Percentiles rank a stretch among this genome's conserved stretches.
These are phyloP conservation scores for Amaranthus tricolor DNA, from an alignment of 179 eudicot genomes.

Conservation along the genomic window DNA sequence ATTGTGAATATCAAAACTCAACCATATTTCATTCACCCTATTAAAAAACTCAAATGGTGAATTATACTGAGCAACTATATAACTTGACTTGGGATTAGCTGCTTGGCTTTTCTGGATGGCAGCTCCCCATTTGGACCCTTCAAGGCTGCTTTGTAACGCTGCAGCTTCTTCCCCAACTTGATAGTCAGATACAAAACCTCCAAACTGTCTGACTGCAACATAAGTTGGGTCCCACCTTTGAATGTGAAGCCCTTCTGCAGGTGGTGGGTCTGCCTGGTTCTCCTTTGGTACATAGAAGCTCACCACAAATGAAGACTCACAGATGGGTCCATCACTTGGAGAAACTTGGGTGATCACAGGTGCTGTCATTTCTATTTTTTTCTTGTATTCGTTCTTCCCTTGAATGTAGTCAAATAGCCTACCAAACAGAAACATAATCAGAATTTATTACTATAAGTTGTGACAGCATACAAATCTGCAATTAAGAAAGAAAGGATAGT, in stretches of 20 bases:
- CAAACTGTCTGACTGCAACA: constrained; percentile 70
- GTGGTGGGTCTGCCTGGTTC: constrained; percentile 73
- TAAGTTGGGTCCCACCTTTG: constrained; percentile 58
- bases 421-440: not conserved
- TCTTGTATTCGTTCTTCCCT: constrained; percentile 53
- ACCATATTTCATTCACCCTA: constrained; percentile 90
- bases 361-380: constrained; percentile 81
- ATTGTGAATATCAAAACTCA: constrained; percentile 45
- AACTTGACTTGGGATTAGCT: constrained; percentile 31
- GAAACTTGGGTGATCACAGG: constrained; percentile 72
- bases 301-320: constrained; percentile 72
- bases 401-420: constrained; percentile 82
- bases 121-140: constrained; percentile 57
- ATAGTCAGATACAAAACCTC: constrained; percentile 58
- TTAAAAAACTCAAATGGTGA: constrained; percentile 74
- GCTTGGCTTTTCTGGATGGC: constrained; percentile 48
- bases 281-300: constrained; percentile 72
- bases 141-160: constrained; percentile 44
- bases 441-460: not conserved
- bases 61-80: constrained; percentile 76
- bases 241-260: constrained; percentile 50
- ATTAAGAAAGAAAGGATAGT: not conserved
- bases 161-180: constrained; percentile 63
- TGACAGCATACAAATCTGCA: not conserved
- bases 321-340: constrained; percentile 92